phyloP scores from a whole-genome alignment of 2,329 filamentous ascomycete genomes.

The Alternaria sp. region DNA sequence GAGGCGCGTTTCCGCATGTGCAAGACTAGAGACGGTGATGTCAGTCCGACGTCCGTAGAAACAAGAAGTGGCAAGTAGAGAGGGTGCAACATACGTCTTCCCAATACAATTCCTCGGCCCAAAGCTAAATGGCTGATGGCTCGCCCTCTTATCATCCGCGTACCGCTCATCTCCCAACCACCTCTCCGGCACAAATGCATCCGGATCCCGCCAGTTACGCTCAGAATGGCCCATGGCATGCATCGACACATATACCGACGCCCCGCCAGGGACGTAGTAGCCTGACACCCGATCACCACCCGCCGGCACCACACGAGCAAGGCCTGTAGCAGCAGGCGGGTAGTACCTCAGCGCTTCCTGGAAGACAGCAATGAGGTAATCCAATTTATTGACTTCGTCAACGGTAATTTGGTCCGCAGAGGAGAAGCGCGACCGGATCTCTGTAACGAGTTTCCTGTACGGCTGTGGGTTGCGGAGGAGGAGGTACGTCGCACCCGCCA shows the following conservation, averaged over 20 bases:
- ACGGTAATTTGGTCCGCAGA: constrained; percentile 29
- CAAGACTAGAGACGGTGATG: constrained; percentile 15
- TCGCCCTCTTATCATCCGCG: constrained; percentile 38
- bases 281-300: constrained; percentile 34
- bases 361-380: constrained; percentile 37
- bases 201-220: constrained; percentile 35
- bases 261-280: constrained; percentile 35
- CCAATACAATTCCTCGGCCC: constrained; percentile 38
- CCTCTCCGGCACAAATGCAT: constrained; percentile 38
- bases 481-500: constrained; percentile 52
- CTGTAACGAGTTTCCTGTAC: constrained; percentile 26
- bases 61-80: not conserved
- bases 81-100: constrained; percentile 33
- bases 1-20: constrained; percentile 37
- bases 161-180: constrained; percentile 49
- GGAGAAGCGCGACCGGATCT: constrained; percentile 34
- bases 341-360: constrained; percentile 36
- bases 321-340: constrained; percentile 38
- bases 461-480: constrained; percentile 37
- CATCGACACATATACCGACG: constrained; percentile 35
- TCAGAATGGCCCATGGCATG: constrained; percentile 40
- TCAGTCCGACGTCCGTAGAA: constrained; percentile 1
- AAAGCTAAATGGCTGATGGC: constrained; percentile 36
- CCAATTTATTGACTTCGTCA: constrained; percentile 31
- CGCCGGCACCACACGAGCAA: constrained; percentile 33